phyloP scores from a whole-genome alignment of 73 alveolate species.

The Paramecium caudatum region DNA sequence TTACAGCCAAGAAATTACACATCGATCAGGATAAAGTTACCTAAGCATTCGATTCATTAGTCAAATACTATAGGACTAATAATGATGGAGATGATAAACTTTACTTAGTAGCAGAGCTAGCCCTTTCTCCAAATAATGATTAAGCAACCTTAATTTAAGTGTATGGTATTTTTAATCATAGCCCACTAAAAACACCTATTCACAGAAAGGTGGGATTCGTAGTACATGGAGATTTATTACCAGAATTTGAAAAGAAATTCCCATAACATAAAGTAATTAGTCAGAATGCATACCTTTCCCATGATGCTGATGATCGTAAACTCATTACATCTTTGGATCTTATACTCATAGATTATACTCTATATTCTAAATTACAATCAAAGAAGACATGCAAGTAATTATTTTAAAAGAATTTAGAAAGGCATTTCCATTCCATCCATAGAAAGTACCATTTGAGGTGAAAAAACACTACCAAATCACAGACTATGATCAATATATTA shows the following conservation, averaged over 20 bases:
- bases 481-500: neutral
- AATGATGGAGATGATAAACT: constrained; percentile 37
- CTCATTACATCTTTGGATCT: neutral
- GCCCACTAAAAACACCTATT: constrained; percentile 23
- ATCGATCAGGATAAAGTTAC: neutral
- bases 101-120: neutral
- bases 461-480: neutral
- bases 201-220: neutral
- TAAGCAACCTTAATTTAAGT: neutral
- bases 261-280: constrained; percentile 22
- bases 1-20: constrained; percentile 1
- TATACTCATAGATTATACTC: neutral
- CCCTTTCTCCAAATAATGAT: neutral
- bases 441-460: neutral
- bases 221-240: constrained; percentile 10
- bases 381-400: constrained; percentile 26
- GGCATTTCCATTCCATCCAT: constrained; percentile 24
- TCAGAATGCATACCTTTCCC: neutral
- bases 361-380: neutral
- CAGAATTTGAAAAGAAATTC: constrained; percentile 15
- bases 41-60: neutral
- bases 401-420: neutral
- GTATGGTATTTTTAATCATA: neutral
- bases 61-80: neutral
- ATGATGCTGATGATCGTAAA: no score